These are phyloP conservation scores for Auriculariales sp. DNA, from an alignment of 768 basidiomycete genomes.

Conservation along the genomic window DNA sequence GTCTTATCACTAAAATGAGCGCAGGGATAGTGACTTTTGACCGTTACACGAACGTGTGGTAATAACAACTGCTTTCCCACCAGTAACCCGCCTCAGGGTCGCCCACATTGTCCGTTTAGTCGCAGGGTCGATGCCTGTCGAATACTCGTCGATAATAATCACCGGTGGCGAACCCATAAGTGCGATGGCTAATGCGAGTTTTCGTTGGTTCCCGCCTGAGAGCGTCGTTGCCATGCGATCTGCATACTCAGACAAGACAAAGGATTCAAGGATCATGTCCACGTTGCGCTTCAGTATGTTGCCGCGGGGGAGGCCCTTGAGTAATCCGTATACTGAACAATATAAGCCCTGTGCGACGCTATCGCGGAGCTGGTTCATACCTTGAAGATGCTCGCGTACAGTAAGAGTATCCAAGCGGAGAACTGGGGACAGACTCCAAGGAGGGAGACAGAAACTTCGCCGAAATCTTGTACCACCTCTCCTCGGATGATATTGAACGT, in stretches of 20 bases:
- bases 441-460: conserved; percentile 60
- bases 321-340: conserved; percentile 59
- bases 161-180: conserved; percentile 69
- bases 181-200: conserved; percentile 61
- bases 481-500: conserved; percentile 69
- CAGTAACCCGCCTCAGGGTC: conserved; percentile 47
- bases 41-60: conserved; percentile 52
- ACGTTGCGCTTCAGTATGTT: conserved; percentile 38
- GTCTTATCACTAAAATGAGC: conserved; percentile 24
- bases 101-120: conserved; percentile 79
- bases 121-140: conserved; percentile 69
- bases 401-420: conserved; percentile 65
- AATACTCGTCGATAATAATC: conserved; percentile 71
- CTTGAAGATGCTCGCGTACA: conserved; percentile 58
- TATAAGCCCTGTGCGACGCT: too few species aligned
- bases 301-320: conserved; percentile 49
- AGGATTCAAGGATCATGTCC: conserved; percentile 40
- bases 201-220: conserved; percentile 69
- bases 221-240: conserved; percentile 60
- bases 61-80: conserved; percentile 56
- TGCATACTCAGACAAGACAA: conserved; percentile 43
- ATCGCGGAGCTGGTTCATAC: too few species aligned
- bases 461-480: conserved; percentile 48
- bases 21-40: background rate
- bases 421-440: conserved; percentile 78